These are phyloP conservation scores for Leonotis leonurus DNA, from an alignment of 257 asterid genomes.

Conservation along the genomic window DNA sequence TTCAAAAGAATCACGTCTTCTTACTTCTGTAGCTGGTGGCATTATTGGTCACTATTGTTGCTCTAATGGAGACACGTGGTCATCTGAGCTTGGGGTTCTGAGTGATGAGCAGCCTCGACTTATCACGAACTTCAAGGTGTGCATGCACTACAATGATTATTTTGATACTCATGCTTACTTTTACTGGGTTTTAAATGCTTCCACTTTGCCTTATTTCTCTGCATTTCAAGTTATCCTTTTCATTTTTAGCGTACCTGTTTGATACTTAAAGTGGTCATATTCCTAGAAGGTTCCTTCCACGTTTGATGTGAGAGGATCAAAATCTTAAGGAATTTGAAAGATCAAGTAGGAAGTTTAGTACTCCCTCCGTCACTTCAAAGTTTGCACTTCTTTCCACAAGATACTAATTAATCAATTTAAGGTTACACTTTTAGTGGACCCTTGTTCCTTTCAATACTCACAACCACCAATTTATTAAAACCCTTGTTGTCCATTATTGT, in stretches of 20 bases:
- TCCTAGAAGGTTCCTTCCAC: neutral
- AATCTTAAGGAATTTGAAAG: too few species aligned
- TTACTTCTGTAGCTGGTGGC: constrained; percentile 65
- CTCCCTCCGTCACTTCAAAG: too few species aligned
- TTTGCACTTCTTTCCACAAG: too few species aligned
- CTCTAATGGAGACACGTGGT: constrained; percentile 97
- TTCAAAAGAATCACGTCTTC: constrained; percentile 58
- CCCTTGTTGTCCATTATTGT: too few species aligned
- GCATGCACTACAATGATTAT: neutral
- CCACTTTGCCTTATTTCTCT: neutral
- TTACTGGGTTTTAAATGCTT: neutral
- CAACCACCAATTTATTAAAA: too few species aligned
- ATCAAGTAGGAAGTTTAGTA: too few species aligned
- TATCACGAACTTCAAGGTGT: constrained; percentile 82
- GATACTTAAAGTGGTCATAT: neutral
- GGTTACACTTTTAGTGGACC: too few species aligned
- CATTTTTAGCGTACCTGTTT: neutral
- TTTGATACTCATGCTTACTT: neutral
- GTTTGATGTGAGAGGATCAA: neutral
- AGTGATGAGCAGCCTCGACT: constrained; percentile 83
- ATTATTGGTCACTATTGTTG: constrained; percentile 90
- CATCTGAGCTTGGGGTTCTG: constrained; percentile 94
- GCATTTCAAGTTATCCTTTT: neutral
- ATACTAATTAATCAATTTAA: too few species aligned
- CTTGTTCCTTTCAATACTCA: too few species aligned